Percentiles rank a stretch among this genome's conserved stretches.
Evolutionary conservation across 148 eudicot species (phyloP).

Genomic region (Heliosperma pusillum): DNA sequence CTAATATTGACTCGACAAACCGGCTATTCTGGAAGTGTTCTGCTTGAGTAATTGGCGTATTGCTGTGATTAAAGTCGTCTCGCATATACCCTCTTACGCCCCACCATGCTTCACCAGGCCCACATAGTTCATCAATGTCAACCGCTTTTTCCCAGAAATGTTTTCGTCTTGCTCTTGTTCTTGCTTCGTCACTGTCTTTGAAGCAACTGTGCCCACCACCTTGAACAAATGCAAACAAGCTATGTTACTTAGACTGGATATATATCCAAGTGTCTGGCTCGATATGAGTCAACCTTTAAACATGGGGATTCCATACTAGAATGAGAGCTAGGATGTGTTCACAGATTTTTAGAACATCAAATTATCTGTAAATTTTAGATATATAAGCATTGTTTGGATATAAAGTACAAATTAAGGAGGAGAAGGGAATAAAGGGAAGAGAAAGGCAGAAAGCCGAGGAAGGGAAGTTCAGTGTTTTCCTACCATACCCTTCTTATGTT

Average conservation of each 20-base stretch:
- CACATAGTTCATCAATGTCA: slow-evolving; percentile 78
- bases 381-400: too few relatives aligned
- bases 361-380: too few relatives aligned
- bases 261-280: too few relatives aligned
- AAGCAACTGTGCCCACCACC: slow-evolving; percentile 99
- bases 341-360: too few relatives aligned
- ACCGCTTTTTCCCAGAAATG: slow-evolving; percentile 93
- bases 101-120: slow-evolving; percentile 93
- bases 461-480: too few relatives aligned
- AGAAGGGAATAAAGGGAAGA: too few relatives aligned
- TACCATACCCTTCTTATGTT: too few relatives aligned
- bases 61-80: slow-evolving; percentile 90
- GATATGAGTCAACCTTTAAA: too few relatives aligned
- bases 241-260: neutral
- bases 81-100: slow-evolving; percentile 90
- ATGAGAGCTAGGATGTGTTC: too few relatives aligned
- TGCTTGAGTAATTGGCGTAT: slow-evolving; percentile 56
- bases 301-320: too few relatives aligned
- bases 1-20: slow-evolving; percentile 83
- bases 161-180: slow-evolving; percentile 63
- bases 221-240: slow-evolving; percentile 23
- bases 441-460: too few relatives aligned
- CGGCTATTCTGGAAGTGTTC: slow-evolving; percentile 88
- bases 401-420: too few relatives aligned
- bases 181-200: slow-evolving; percentile 87